Evolutionary conservation across 257 asterid species (phyloP).

Genomic region (Osmanthus fragrans): DNA sequence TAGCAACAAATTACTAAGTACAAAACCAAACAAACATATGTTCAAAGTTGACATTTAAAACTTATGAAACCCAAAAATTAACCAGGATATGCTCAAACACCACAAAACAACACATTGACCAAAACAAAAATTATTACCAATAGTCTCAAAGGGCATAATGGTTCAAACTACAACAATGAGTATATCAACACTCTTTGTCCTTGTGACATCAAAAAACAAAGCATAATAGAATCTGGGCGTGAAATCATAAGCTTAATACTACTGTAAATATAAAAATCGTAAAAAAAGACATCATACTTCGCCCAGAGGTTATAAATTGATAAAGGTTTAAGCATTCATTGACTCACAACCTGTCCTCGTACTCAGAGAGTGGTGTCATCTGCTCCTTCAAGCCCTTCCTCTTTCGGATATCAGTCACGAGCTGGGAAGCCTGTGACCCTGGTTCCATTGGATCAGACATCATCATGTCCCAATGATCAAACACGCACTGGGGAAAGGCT

Average conservation of each 20-base stretch:
- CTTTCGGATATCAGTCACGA: constrained; percentile 43
- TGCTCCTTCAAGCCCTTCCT: constrained; percentile 56
- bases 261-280: not conserved
- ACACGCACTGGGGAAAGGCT: constrained; percentile 52
- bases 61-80: too few species aligned
- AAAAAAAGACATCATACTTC: not conserved
- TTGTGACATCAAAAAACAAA: not conserved
- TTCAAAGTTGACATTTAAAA: too few species aligned
- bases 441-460: constrained; percentile 43
- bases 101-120: not conserved
- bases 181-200: not conserved
- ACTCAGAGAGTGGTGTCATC: constrained; percentile 51
- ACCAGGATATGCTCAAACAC: too few species aligned
- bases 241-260: not conserved
- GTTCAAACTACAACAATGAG: not conserved
- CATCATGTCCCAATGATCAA: constrained; percentile 56
- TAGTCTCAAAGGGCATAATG: not conserved
- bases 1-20: too few species aligned
- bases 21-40: too few species aligned
- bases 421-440: constrained; percentile 39
- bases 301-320: not conserved
- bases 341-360: constrained; percentile 43
- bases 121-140: not conserved
- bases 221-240: not conserved
- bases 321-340: not conserved